Evolutionary conservation across 2,329 filamentous ascomycete genomes (phyloP).

Genomic region (Venturia oleaginea): DNA sequence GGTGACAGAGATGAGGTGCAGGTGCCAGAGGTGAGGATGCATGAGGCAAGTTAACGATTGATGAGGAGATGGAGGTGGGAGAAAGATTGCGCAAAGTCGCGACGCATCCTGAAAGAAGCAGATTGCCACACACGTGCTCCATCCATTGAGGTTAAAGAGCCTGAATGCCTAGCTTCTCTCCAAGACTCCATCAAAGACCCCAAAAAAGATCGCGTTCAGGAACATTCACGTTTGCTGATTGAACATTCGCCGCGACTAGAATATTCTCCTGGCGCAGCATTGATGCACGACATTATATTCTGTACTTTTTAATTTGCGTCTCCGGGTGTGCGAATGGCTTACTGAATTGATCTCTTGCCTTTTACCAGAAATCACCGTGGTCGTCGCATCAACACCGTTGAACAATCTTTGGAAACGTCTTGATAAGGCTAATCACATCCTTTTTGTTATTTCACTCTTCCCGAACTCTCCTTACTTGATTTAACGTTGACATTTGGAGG

Average conservation of each 20-base stretch:
- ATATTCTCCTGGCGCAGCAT: no score
- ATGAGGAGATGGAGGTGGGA: neutral
- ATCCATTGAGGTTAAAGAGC: no score
- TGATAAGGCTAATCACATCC: neutral
- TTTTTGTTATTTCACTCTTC: neutral
- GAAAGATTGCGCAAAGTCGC: neutral
- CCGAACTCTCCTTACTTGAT: neutral
- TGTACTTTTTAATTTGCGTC: no score
- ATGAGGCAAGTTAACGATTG: no score
- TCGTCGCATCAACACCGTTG: constrained; percentile 51
- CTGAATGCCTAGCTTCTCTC: no score
- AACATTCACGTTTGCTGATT: no score
- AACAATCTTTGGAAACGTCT: constrained; percentile 47
- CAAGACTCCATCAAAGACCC: no score
- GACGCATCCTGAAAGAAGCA: neutral
- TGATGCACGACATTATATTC: no score
- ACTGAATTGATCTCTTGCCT: constrained; percentile 68
- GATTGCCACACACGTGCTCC: neutral
- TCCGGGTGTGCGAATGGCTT: constrained; percentile 7
- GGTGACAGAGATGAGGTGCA: no score
- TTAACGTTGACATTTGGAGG: neutral
- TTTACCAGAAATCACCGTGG: constrained; percentile 75
- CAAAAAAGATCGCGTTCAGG: no score
- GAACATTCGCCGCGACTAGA: no score
- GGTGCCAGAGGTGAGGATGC: no score